Percentiles rank a stretch among this genome's conserved stretches.
Evolutionary conservation across 2,329 filamentous ascomycete species (phyloP).

Genomic region (Coniochaeta ligniaria): DNA sequence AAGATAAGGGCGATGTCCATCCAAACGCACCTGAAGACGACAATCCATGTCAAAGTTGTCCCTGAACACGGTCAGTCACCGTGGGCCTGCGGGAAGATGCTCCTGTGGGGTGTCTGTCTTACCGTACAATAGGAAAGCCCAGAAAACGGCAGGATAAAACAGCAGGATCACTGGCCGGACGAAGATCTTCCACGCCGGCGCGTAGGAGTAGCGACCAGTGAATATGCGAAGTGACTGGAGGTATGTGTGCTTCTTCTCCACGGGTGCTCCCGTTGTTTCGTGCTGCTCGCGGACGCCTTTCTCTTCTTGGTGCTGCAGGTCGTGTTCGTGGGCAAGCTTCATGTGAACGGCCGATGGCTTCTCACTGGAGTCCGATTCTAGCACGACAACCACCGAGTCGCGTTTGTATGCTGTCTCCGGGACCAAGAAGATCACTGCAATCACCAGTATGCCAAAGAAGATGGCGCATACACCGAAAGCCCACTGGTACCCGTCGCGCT

Average conservation of each 20-base stretch:
- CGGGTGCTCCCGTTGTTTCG: not conserved
- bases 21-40: slow-evolving; percentile 26
- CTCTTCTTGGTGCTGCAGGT: slow-evolving; percentile 7
- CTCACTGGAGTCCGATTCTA: not conserved
- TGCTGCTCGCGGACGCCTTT: slow-evolving; percentile 3
- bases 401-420: slow-evolving; percentile 42
- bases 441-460: slow-evolving; percentile 32
- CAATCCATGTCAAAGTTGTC: slow-evolving; percentile 20
- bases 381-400: slow-evolving; percentile 11
- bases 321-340: slow-evolving; percentile 13
- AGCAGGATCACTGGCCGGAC: slow-evolving; percentile 39
- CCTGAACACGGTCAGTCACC: slow-evolving; percentile 3
- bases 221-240: slow-evolving; percentile 25
- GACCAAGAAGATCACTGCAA: slow-evolving; percentile 38
- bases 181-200: slow-evolving; percentile 31
- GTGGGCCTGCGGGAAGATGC: not conserved
- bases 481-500: slow-evolving; percentile 32
- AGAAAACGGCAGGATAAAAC: slow-evolving; percentile 41
- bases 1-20: not conserved
- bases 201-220: slow-evolving; percentile 25
- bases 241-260: slow-evolving; percentile 24
- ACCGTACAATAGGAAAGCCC: slow-evolving; percentile 41
- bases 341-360: slow-evolving; percentile 5
- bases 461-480: slow-evolving; percentile 40
- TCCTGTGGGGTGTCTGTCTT: slow-evolving; percentile 17